Evolutionary conservation across 2,329 filamentous ascomycete genomes (phyloP).

Genomic region (Escovopsis sp.): DNA sequence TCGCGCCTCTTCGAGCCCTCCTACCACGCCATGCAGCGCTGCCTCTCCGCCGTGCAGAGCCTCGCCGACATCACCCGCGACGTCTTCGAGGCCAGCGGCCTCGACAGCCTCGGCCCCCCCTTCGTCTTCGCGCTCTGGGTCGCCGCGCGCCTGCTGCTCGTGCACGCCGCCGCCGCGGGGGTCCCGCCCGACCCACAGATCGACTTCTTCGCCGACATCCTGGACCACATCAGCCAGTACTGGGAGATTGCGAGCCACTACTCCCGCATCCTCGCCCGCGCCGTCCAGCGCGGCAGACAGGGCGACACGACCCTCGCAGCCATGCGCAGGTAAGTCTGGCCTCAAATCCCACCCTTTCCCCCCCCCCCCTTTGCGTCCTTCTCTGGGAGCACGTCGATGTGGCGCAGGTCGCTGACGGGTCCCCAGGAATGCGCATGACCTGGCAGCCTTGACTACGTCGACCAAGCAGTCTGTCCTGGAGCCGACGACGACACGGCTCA

Average conservation of each 20-base stretch:
- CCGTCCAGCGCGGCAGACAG: slow-evolving; percentile 22
- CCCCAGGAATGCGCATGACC: slow-evolving; percentile 23
- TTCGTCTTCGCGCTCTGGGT: slow-evolving; percentile 32
- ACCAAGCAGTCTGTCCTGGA: slow-evolving; percentile 23
- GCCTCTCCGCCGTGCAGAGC: slow-evolving; percentile 28
- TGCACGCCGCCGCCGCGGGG: slow-evolving; percentile 25
- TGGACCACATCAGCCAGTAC: slow-evolving; percentile 26
- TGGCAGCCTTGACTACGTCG: slow-evolving; percentile 22
- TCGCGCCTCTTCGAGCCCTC: slow-evolving; percentile 27
- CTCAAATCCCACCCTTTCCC: neutral
- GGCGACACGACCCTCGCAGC: slow-evolving; percentile 22
- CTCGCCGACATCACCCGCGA: slow-evolving; percentile 28
- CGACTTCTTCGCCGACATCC: slow-evolving; percentile 29
- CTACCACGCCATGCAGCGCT: slow-evolving; percentile 30
- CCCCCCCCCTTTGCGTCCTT: no score
- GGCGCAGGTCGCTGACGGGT: neutral
- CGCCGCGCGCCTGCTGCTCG: slow-evolving; percentile 24
- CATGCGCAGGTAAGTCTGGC: slow-evolving; percentile 23
- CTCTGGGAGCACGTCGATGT: neutral
- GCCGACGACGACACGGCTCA: slow-evolving; percentile 22
- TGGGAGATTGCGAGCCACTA: slow-evolving; percentile 31
- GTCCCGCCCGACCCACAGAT: slow-evolving; percentile 23
- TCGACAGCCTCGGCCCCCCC: slow-evolving; percentile 27
- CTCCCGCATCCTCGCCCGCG: slow-evolving; percentile 24
- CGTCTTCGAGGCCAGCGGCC: slow-evolving; percentile 27